Evolutionary conservation across 2,329 filamentous ascomycete species (phyloP), one percentile per base, ranked within the genome.

Genomic region (Hypoxylon sp.): DNA sequence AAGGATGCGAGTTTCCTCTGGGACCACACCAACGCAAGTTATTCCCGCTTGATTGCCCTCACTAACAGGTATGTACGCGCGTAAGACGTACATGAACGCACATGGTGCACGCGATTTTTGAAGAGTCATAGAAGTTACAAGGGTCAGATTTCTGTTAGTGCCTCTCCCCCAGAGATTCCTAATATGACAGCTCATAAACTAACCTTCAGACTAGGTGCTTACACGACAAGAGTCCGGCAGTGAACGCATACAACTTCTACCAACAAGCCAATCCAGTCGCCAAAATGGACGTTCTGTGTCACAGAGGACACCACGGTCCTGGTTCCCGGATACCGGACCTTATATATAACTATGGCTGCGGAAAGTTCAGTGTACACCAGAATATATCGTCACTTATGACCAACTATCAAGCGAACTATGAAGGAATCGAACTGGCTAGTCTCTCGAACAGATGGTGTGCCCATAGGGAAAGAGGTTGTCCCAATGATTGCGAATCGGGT

Each of bases 111-210:
- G 30, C 38, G 38, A 45, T 14, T 30, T 51, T n/a, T n/a, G 14
- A 56, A 58, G 25, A 30, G 41, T 46, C 38, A 51, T 41, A 59
- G 48, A 60, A 53, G 49, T 36, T 51, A 49, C 45, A 67, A 59
- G 60, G 49, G 41, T 46, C 30, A 48, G 34, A 32, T n/a, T 49
- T 25, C 36, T 11, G 62, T 69, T 52, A 67, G 68, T 69, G 53
- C 19, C 56, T 43, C 46, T 32, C 34, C 48, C 45, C 49, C 43
- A 52, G 61, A 64, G 49, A 65, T 68, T 43, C 36, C 45, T 11
- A 60, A 64, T 64, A 62, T 67, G 65, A 67, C 30, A 67, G 56
- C 66, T 67, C 65, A 71, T 60, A 70, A 49, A 63, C 65, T 64
- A 41, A 70, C 58, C 2, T 28, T 30, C 23, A 28, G 41, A 34